Base-by-base conservation (phyloP, 371 early-diverging fungal species). In the Mucor piriformis region DNA sequence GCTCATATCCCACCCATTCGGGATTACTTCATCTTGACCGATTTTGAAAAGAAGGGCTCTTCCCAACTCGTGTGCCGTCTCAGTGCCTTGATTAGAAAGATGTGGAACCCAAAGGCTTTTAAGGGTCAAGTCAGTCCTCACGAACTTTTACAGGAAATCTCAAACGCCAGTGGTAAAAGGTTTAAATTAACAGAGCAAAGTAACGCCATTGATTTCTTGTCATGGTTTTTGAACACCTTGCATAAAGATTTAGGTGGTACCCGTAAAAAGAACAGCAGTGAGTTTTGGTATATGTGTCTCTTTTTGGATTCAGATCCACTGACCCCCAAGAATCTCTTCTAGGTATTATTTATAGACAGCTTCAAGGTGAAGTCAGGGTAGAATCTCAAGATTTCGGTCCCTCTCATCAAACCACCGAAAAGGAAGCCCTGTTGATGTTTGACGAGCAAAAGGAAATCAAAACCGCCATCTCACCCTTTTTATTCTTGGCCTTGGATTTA, bases 101-200 rank as follows among this genome's bases (percentile, higher is more conserved):
- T 99, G 66, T 98, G 97, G 96, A 96, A 95, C 67, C 87, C 95
- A 23, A 75, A 83, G 10, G 94, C 95, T 4, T 97, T 97, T 70
- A 97, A 96, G 58, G 93, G 93, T 0, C 97, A 97, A 80, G 94
- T 97, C 43, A 93, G 94, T 69, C 98, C 98, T 5, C 98, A 99
- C 69, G 98, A 99, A 63, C 69, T 97, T 0, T 73, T 97, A 3
- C 96, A 96, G 76, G 97, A 95, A 77, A 88, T 97, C 10, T 85
- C 90, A 6, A 91, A 85, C 55, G 88, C 94, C 2, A 94, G 94
- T 71, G 79, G 87, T 25, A 88, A 91, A 58, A 76, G 82, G 47
- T 99, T 95, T 74, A 83, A 83, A 18, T 66, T 95, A 25, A 90
- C 91, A 3, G 82, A 85, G 35, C 94, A 94, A 67, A 83, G 87